phyloP scores from a whole-genome alignment of 441 rosid species.

The Populus hybrid region DNA sequence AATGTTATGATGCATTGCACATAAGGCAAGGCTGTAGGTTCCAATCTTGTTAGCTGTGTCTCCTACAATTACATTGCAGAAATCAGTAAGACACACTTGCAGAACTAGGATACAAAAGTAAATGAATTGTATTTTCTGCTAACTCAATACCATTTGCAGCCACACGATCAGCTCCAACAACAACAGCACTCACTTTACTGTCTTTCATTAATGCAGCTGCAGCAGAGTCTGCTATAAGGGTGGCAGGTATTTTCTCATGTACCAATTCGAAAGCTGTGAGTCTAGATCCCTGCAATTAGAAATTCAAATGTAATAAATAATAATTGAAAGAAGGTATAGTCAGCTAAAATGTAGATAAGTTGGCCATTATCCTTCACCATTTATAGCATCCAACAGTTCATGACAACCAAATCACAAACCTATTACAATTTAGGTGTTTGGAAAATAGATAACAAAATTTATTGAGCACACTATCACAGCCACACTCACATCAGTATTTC shows the following conservation, averaged over 20 bases:
- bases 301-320: not conserved
- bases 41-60: conserved; percentile 96
- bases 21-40: conserved; percentile 84
- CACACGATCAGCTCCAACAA: conserved; percentile 95
- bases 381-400: not conserved
- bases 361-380: not conserved
- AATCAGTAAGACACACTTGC: conserved; percentile 4
- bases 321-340: not conserved
- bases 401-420: not conserved
- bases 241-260: conserved; percentile 82
- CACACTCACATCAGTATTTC: not conserved
- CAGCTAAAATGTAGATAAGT: not conserved
- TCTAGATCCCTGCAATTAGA: conserved; percentile 69
- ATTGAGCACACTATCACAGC: not conserved
- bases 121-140: not conserved
- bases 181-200: conserved; percentile 65
- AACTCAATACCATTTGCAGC: conserved; percentile 69
- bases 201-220: conserved; percentile 91
- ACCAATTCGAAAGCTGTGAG: conserved; percentile 93
- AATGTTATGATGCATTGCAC: conserved; percentile 66
- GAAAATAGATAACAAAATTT: not conserved
- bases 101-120: not conserved
- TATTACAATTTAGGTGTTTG: not conserved
- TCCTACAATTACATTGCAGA: conserved; percentile 39
- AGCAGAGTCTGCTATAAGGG: conserved; percentile 89